phyloP scores from a whole-genome alignment of 805 yeast genomes.

The Pichia scutulata region DNA sequence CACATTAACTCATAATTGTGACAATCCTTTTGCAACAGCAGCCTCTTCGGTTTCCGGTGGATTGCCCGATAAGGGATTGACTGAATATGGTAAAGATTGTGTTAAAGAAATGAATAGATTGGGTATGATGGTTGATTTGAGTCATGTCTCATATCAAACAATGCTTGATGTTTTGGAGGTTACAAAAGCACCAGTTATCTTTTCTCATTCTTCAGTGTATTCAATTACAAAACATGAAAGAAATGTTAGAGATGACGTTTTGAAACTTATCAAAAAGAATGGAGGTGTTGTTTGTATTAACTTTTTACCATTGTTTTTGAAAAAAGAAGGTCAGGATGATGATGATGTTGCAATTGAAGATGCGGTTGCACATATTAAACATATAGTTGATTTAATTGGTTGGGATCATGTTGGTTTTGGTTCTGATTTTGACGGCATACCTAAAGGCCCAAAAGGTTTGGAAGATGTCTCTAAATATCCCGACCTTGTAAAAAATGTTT shows the following conservation, averaged over 20 bases:
- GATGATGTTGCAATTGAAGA: conserved; percentile 37
- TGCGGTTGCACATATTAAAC: conserved; percentile 38
- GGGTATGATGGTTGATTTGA: conserved; percentile 47
- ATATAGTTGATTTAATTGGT: conserved; percentile 39
- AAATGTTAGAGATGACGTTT: conserved; percentile 43
- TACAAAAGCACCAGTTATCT: conserved; percentile 41
- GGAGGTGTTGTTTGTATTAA: conserved; percentile 46
- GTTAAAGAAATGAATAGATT: conserved; percentile 44
- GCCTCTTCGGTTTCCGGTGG: conserved; percentile 42
- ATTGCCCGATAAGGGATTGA: conserved; percentile 37
- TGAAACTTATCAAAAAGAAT: conserved; percentile 31
- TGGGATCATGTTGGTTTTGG: conserved; percentile 52
- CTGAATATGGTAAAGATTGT: conserved; percentile 35
- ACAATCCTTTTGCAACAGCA: conserved; percentile 51
- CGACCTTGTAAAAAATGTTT: conserved; percentile 32
- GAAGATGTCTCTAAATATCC: conserved; percentile 52
- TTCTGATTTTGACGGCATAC: conserved; percentile 47
- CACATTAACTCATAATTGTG: conserved; percentile 49
- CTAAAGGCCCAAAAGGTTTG: conserved; percentile 37
- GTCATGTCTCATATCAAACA: conserved; percentile 44
- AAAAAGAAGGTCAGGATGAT: conserved; percentile 21
- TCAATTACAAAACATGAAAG: conserved; percentile 34
- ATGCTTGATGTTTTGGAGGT: conserved; percentile 38
- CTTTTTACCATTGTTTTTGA: conserved; percentile 37
- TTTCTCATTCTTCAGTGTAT: conserved; percentile 44